These are phyloP conservation scores for Candida wancherniae DNA, from an alignment of 805 yeast genomes.

Conservation along the genomic window DNA sequence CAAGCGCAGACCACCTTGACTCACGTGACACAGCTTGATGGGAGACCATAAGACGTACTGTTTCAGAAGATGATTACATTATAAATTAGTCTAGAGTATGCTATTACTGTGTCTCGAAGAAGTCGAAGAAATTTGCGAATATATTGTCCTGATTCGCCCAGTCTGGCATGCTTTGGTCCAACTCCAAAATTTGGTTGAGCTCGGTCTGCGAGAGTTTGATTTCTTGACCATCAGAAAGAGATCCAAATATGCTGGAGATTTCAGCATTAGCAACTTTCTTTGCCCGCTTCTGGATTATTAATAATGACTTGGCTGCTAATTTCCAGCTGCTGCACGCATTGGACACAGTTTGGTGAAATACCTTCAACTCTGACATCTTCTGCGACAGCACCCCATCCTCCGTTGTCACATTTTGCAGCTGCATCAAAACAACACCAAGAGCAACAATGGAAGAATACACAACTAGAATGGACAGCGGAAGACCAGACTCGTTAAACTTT, in stretches of 20 bases:
- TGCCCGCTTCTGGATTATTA: slow-evolving; percentile 11
- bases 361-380: slow-evolving; percentile 9
- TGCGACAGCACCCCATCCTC: not conserved
- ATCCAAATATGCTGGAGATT: slow-evolving; percentile 8
- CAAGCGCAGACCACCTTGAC: too few relatives aligned
- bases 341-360: slow-evolving; percentile 11
- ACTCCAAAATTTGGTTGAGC: slow-evolving; percentile 6
- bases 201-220: slow-evolving; percentile 7
- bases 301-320: slow-evolving; percentile 15
- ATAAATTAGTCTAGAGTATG: too few relatives aligned
- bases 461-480: slow-evolving; percentile 12
- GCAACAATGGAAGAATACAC: slow-evolving; percentile 15
- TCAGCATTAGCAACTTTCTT: slow-evolving; percentile 6
- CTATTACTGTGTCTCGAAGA: slow-evolving; percentile 3
- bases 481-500: slow-evolving; percentile 9
- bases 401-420: slow-evolving; percentile 3
- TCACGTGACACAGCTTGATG: too few relatives aligned
- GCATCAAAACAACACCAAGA: slow-evolving; percentile 11
- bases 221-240: slow-evolving; percentile 3
- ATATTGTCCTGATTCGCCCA: slow-evolving; percentile 14
- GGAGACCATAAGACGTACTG: too few relatives aligned
- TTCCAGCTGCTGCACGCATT: slow-evolving; percentile 14
- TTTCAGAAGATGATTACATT: too few relatives aligned
- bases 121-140: slow-evolving; percentile 15
- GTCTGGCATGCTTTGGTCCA: slow-evolving; percentile 5